Base-by-base conservation (phyloP, 495 filamentous ascomycete species). In the Penicillium verhagenii region DNA sequence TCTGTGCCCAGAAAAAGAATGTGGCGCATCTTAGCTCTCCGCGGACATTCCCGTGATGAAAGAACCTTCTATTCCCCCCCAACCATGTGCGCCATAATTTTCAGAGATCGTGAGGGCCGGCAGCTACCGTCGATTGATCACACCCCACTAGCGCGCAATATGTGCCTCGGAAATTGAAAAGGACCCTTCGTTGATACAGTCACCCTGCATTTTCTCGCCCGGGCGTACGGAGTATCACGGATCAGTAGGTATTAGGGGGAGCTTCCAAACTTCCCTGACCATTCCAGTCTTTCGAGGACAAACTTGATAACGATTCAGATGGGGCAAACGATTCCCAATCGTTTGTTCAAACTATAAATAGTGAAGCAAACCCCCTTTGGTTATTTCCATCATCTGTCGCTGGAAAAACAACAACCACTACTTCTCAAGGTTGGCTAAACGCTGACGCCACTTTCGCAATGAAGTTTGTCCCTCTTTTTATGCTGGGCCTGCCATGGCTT, bases 401-500 rank as follows among this genome's bases (percentile, higher is more conserved):
- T 35, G 33, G 33, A 35, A n/a, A n/a, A n/a, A 35, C 33, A 14
- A 35, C 33, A n/a, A 35, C 13, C 3, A 10, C 28, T 14, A 35
- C 33, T n/a, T 35, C 16, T 35, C 1, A n/a, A n/a, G n/a, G n/a
- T 35, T n/a, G 1, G 13, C 14, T n/a, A 35, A 31, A 35, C 33
- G 13, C 33, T 35, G 16, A 35, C 33, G 16, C 31, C 16, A 11
- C 13, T n/a, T 35, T 3, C 14, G 16, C 14, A 16, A 35, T 35
- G 33, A 35, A 35, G 16, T 1, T 35, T 35, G 14, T 16, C 1
- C 33, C 16, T 35, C 6, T 6, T 38, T 57, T 26, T 53, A 20
- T 24, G 35, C 18, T 20, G 58, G 21, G 28, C 50, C 54, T 37
- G 60, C 20, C 52, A 47, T 37, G 57, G 54, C 54, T 63, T 10